Conservation (phyloP, 2,329 filamentous ascomycete species). For the Colletotrichum orchidophilum region DNA sequence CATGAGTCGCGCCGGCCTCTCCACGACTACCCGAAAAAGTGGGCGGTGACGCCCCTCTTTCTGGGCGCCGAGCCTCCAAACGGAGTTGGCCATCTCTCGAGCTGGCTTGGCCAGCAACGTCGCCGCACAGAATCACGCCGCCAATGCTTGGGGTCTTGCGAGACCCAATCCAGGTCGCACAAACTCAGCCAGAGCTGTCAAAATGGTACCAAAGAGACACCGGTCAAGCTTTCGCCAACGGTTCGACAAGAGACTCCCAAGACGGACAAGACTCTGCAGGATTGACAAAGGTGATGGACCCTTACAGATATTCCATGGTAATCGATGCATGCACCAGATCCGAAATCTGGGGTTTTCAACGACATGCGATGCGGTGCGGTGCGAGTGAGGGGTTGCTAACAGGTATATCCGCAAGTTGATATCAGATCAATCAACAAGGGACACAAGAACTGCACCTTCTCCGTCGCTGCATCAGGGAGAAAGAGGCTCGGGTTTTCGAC, state of each 20-base stretch:
- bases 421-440: not conserved
- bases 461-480: not conserved
- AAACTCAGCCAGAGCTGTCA: conserved; percentile 13
- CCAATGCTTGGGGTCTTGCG: conserved; percentile 25
- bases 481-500: not conserved
- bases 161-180: conserved; percentile 16
- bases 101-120: conserved; percentile 26
- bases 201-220: not conserved
- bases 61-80: conserved; percentile 31
- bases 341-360: conserved; percentile 22
- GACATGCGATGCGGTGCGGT: conserved; percentile 4
- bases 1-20: conserved; percentile 15
- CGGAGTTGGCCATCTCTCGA: conserved; percentile 28
- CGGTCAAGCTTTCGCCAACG: conserved; percentile 33
- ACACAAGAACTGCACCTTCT: not conserved
- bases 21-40: conserved; percentile 23
- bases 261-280: conserved; percentile 7
- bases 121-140: conserved; percentile 17
- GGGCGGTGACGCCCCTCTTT: conserved; percentile 21
- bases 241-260: conserved; percentile 5
- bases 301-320: conserved; percentile 8
- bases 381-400: not conserved
- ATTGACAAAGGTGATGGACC: conserved; percentile 13
- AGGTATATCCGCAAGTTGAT: not conserved
- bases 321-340: conserved; percentile 5